A percentile compares a stretch with the other conserved stretches of the same genome.
Evolutionary conservation across 768 basidiomycete species (phyloP).

Genomic region (Roridomyces roridus): DNA sequence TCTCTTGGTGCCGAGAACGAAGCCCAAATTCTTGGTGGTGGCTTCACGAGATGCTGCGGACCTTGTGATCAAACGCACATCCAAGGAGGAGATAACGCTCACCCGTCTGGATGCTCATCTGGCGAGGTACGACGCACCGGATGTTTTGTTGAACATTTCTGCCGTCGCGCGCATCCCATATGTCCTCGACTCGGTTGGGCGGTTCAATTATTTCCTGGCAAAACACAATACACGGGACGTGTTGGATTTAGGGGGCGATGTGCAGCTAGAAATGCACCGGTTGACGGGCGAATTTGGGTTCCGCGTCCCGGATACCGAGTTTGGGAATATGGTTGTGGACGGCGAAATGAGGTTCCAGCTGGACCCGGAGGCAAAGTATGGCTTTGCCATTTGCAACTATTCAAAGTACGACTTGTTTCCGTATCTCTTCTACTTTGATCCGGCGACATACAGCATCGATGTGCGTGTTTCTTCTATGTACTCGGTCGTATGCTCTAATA

Average conservation of each 20-base stretch:
- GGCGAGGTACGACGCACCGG: background rate
- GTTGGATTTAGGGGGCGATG: background rate
- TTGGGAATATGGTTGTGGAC: constrained; percentile 13
- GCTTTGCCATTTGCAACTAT: constrained; percentile 22
- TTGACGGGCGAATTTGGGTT: constrained; percentile 6
- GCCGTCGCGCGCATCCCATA: background rate
- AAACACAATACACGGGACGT: background rate
- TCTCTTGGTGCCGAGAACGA: background rate
- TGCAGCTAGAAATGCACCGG: constrained; percentile 18
- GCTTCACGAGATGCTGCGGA: constrained; percentile 6
- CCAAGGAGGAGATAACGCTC: background rate
- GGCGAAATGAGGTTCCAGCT: constrained; percentile 6
- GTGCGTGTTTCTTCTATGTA: constrained; percentile 1
- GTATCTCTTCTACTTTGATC: constrained; percentile 25
- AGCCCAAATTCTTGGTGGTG: constrained; percentile 10
- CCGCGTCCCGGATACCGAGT: constrained; percentile 11
- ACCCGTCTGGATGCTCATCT: constrained; percentile 10
- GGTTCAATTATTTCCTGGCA: constrained; percentile 20
- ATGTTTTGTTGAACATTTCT: background rate
- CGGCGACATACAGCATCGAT: constrained; percentile 19
- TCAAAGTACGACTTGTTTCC: constrained; percentile 19
- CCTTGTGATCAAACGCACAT: constrained; percentile 1
- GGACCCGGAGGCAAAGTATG: constrained; percentile 13
- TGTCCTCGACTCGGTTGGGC: constrained; percentile 15
- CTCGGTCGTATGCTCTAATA: background rate